Evolutionary conservation across 495 filamentous ascomycete species (phyloP), one percentile per base, ranked within the genome.

Genomic region (Podospora sp.): DNA sequence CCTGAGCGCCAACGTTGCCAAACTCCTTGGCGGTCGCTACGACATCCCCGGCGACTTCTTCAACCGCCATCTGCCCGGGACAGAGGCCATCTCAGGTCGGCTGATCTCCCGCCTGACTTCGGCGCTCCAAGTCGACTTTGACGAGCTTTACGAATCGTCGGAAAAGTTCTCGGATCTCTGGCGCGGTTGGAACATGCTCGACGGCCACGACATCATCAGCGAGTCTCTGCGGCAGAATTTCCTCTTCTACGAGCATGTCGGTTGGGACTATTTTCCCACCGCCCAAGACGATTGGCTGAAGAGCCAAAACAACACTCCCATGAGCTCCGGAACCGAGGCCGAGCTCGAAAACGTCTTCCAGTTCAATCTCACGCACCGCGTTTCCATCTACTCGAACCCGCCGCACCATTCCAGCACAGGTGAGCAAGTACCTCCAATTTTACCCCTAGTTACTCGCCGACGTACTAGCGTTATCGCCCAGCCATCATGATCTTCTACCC

Each of bases 401-500:
- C 20, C 20, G 21, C 21, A 18, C 6, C 25, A 25, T 18, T 22
- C 21, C 6, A 58, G 55, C 6, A 24, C 55, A 58, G 21, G 50
- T 53, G 6, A 18, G 50, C 16, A 53, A 53, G 18, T 53, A 6
- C 18, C 21, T 53, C 16, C 6, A 53, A 18, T n/a, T n/a, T n/a
- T n/a, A n/a, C n/a, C n/a, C n/a, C n/a, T n/a, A 53, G 50, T 5
- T 18, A 5, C n/a, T 18, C 50, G 50, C 50, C 21, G 5, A 6
- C 50, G 21, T 6, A 18, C 16, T n/a, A n/a, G n/a, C 21, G 18
- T 7, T 24, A 6, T 6, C 3, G 8, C 7, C 12, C 21, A 58
- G 55, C 55, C 21, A 58, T 58, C 55, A 24, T 58, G 6, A 7
- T 58, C 55, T 58, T 58, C 55, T 58, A 58, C 55, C 55, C 55